Percentiles rank a stretch among this genome's conserved stretches.
Evolutionary conservation across 768 basidiomycete genomes (phyloP).

Genomic region (Tephrocybe sp.): DNA sequence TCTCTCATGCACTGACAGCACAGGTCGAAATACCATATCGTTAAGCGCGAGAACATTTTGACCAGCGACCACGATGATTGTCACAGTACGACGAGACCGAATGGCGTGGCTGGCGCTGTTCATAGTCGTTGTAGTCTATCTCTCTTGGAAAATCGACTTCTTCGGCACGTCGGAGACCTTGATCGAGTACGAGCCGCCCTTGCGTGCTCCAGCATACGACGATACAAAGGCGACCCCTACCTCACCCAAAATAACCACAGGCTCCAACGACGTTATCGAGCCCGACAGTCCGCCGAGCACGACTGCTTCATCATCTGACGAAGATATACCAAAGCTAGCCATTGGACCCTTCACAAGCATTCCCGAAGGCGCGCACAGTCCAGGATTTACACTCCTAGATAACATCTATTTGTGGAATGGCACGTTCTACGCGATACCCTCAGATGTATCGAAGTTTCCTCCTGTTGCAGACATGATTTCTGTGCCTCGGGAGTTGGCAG

Average conservation of each 20-base stretch:
- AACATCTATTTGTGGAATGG: constrained; percentile 73
- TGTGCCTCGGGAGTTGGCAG: constrained; percentile 18
- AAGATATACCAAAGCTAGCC: neutral
- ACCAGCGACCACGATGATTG: constrained; percentile 3
- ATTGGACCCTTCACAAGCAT: constrained; percentile 23
- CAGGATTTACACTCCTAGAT: constrained; percentile 76
- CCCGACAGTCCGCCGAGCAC: neutral
- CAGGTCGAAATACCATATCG: neutral
- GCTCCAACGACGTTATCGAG: neutral
- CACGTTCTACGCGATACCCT: constrained; percentile 64
- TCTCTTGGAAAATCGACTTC: constrained; percentile 11
- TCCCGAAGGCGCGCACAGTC: constrained; percentile 37
- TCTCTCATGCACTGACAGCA: neutral
- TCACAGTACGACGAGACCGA: constrained; percentile 10
- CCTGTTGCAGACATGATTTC: constrained; percentile 40
- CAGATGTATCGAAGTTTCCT: constrained; percentile 38
- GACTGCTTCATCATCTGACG: neutral
- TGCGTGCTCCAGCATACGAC: neutral
- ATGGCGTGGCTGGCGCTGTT: constrained; percentile 1
- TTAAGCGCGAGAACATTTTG: neutral
- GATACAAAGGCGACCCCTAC: neutral
- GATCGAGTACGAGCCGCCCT: constrained; percentile 2
- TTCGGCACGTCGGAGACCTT: neutral
- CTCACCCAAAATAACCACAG: neutral
- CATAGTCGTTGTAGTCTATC: neutral